These are phyloP conservation scores for Sesbania bispinosa DNA, from an alignment of 306 rosid genomes.

Conservation along the genomic window DNA sequence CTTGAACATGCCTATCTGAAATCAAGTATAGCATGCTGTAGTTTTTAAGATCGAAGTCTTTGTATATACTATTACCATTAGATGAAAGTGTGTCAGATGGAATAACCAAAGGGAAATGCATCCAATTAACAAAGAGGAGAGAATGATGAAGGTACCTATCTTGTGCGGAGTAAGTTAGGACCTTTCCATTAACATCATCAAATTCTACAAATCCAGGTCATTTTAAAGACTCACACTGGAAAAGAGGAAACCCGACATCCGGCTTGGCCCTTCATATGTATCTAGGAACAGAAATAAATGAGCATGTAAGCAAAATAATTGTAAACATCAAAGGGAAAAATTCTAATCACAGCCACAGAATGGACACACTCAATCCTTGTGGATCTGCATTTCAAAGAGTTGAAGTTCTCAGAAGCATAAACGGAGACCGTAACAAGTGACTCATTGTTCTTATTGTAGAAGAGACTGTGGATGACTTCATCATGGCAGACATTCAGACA, in stretches of 20 bases:
- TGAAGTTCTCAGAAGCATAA: slow-evolving; percentile 91
- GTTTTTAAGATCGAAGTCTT: slow-evolving; percentile 90
- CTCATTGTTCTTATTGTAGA: slow-evolving; percentile 88
- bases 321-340: neutral
- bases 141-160: slow-evolving; percentile 46
- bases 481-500: slow-evolving; percentile 82
- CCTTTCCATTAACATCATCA: slow-evolving; percentile 95
- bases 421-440: slow-evolving; percentile 92
- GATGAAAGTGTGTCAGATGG: slow-evolving; percentile 16
- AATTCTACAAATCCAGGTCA: slow-evolving; percentile 99
- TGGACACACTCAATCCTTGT: slow-evolving; percentile 80
- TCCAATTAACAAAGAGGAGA: slow-evolving; percentile 2
- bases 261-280: slow-evolving; percentile 84
- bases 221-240: slow-evolving; percentile 81
- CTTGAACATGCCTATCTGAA: slow-evolving; percentile 81
- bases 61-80: slow-evolving; percentile 67
- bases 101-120: neutral
- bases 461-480: slow-evolving; percentile 87
- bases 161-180: slow-evolving; percentile 86
- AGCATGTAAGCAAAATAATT: neutral
- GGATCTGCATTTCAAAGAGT: slow-evolving; percentile 89
- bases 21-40: slow-evolving; percentile 86
- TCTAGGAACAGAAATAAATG: slow-evolving; percentile 37
- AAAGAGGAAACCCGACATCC: slow-evolving; percentile 89
- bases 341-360: slow-evolving; percentile 17